These are phyloP conservation scores for Mediolabrus comicus DNA, from an alignment of 108 stramenopile genomes.

Conservation along the genomic window DNA sequence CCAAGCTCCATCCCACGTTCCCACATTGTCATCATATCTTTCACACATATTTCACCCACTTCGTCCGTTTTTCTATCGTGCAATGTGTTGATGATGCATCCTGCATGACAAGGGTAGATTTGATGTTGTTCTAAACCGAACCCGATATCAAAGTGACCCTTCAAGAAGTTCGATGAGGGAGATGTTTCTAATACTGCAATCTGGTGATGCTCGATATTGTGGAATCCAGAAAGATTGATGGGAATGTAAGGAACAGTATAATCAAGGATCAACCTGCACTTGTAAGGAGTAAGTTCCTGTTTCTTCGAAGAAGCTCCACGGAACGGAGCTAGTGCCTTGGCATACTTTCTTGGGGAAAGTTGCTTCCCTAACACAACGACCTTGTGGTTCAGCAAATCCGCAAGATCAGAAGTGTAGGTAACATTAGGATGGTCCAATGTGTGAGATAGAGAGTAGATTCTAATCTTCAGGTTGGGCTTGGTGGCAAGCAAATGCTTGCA, in stretches of 20 bases:
- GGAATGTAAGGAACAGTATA: conserved; percentile 72
- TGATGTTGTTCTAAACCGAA: conserved; percentile 67
- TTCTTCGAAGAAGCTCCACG: conserved; percentile 42
- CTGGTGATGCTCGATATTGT: conserved; percentile 55
- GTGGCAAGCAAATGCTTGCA: conserved; percentile 51
- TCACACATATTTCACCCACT: conserved; percentile 60
- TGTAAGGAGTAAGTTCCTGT: conserved; percentile 39
- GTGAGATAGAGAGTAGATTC: conserved; percentile 59
- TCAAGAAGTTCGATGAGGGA: conserved; percentile 51
- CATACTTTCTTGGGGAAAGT: conserved; percentile 50
- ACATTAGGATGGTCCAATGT: conserved; percentile 70
- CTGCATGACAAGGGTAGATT: conserved; percentile 71
- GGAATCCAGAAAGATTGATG: conserved; percentile 41
- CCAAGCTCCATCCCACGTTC: conserved; percentile 38
- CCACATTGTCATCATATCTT: conserved; percentile 55
- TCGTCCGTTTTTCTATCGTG: conserved; percentile 62
- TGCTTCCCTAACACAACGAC: conserved; percentile 66
- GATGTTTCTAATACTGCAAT: conserved; percentile 63
- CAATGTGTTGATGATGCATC: conserved; percentile 68
- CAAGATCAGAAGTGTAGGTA: conserved; percentile 56
- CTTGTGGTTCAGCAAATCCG: conserved; percentile 61
- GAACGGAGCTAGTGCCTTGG: conserved; percentile 48
- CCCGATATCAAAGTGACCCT: conserved; percentile 65
- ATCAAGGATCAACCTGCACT: conserved; percentile 59
- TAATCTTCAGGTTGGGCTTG: conserved; percentile 62